Conservation (phyloP, 495 filamentous ascomycete species). For the Neurospora intermedia region DNA sequence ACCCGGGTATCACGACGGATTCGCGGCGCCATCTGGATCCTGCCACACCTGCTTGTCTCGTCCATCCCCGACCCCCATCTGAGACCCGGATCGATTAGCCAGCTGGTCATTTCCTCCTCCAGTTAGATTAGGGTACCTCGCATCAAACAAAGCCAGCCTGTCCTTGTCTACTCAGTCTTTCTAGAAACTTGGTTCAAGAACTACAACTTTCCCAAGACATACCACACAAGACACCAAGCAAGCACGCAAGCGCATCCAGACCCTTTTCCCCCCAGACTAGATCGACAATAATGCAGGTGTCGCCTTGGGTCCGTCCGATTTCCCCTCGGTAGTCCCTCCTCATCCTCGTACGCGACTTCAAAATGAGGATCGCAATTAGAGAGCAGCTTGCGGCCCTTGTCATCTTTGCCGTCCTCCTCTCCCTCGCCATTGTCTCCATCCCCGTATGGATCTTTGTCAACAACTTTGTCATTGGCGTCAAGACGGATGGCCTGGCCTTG, state of each 20-base stretch:
- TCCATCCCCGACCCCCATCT: background rate
- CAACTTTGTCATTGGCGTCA: constrained; percentile 57
- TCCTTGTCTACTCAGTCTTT: background rate
- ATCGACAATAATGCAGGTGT: background rate
- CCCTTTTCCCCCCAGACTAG: background rate
- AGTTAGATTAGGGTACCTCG: background rate
- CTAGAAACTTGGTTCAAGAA: background rate
- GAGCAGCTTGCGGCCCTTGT: constrained; percentile 72
- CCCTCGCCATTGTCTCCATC: constrained; percentile 44
- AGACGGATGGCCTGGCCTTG: constrained; percentile 49
- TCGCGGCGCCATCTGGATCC: background rate
- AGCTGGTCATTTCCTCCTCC: background rate
- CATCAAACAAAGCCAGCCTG: background rate
- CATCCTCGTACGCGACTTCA: background rate
- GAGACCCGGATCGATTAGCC: background rate
- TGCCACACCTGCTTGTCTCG: background rate
- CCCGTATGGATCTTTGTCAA: constrained; percentile 63
- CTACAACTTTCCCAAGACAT: background rate
- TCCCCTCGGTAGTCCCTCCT: background rate
- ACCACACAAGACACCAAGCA: background rate
- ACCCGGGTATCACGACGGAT: background rate
- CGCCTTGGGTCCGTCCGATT: background rate
- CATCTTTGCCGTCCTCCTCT: constrained; percentile 54
- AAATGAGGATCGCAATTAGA: constrained; percentile 76
- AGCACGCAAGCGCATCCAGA: background rate